Conservation (phyloP, 2,329 filamentous ascomycete genomes). For the Xylariomycetidae sp. region DNA sequence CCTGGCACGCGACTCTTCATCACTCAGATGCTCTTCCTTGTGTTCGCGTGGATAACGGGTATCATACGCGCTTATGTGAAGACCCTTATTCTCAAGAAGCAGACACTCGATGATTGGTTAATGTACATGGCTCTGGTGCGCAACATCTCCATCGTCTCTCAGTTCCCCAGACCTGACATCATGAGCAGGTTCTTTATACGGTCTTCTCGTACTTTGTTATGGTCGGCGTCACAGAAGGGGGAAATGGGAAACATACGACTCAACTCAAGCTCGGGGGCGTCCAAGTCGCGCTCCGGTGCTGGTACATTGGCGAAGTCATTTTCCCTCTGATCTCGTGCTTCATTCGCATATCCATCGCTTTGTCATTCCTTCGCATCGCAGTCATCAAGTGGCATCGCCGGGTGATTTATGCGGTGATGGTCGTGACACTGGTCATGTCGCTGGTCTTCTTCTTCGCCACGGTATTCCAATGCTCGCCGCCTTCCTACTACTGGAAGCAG, state of each 20-base stretch:
- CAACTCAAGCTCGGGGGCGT: slow-evolving; percentile 18
- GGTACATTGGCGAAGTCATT: slow-evolving; percentile 36
- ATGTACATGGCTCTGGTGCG: slow-evolving; percentile 42
- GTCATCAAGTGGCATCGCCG: slow-evolving; percentile 27
- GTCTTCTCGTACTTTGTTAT: slow-evolving; percentile 28
- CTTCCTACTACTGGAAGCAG: slow-evolving; percentile 44
- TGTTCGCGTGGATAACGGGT: slow-evolving; percentile 32
- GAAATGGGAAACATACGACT: slow-evolving; percentile 21
- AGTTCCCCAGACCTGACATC: slow-evolving; percentile 1
- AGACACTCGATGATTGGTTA: slow-evolving; percentile 43
- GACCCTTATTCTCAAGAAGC: slow-evolving; percentile 34
- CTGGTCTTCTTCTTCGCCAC: slow-evolving; percentile 40
- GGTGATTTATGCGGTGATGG: slow-evolving; percentile 28
- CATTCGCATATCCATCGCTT: slow-evolving; percentile 35
- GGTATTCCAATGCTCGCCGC: slow-evolving; percentile 44
- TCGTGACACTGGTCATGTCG: slow-evolving; percentile 32
- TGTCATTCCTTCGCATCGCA: slow-evolving; percentile 37
- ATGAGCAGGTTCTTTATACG: slow-evolving; percentile 29
- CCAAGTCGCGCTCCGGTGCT: slow-evolving; percentile 26
- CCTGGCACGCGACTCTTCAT: slow-evolving; percentile 18
- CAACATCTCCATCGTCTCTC: background rate
- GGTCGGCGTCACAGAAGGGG: slow-evolving; percentile 25
- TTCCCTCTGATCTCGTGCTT: slow-evolving; percentile 36
- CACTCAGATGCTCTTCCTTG: slow-evolving; percentile 25
- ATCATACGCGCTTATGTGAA: slow-evolving; percentile 42